phyloP scores from a whole-genome alignment of 371 early-diverging fungal species.

The Smittium culicis region DNA sequence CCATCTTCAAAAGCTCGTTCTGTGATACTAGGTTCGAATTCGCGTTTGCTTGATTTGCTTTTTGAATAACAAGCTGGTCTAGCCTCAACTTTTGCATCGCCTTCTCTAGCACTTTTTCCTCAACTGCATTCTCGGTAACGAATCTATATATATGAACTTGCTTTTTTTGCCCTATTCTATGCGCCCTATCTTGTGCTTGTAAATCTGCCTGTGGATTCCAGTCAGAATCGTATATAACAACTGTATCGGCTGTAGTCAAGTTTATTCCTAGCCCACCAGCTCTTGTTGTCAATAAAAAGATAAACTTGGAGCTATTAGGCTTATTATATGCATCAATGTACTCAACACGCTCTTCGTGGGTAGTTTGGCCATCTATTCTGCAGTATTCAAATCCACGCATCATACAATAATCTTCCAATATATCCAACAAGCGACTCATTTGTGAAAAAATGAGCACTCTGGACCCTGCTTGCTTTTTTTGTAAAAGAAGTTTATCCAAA shows the following conservation, averaged over 20 bases:
- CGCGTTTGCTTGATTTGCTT: constrained; percentile 47
- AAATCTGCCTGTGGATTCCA: constrained; percentile 98
- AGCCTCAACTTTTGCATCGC: constrained; percentile 94
- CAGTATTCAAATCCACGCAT: constrained; percentile 89
- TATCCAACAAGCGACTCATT: constrained; percentile 97
- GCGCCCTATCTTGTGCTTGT: constrained; percentile 95
- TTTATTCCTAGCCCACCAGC: constrained; percentile 99
- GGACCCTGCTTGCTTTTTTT: constrained; percentile 79
- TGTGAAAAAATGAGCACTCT: constrained; percentile 96
- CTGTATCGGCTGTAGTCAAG: constrained; percentile 93
- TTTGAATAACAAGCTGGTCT: constrained; percentile 97
- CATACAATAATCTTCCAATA: constrained; percentile 96
- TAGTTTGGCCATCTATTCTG: constrained; percentile 95
- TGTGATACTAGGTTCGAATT: constrained; percentile 40
- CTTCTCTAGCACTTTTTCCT: constrained; percentile 93
- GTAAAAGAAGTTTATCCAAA: constrained; percentile 77
- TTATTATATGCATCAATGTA: constrained; percentile 93
- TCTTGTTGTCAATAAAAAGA: constrained; percentile 94
- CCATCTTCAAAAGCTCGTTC: constrained; percentile 86
- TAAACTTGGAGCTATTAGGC: constrained; percentile 79
- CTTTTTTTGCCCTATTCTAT: constrained; percentile 98
- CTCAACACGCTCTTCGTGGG: constrained; percentile 82
- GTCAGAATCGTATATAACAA: constrained; percentile 96
- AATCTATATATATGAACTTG: constrained; percentile 96
- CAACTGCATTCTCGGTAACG: constrained; percentile 94